A percentile compares a stretch with the other conserved stretches of the same genome.
Conservation (phyloP, 2,329 filamentous ascomycete genomes). For the Cordyceps farinosa region DNA sequence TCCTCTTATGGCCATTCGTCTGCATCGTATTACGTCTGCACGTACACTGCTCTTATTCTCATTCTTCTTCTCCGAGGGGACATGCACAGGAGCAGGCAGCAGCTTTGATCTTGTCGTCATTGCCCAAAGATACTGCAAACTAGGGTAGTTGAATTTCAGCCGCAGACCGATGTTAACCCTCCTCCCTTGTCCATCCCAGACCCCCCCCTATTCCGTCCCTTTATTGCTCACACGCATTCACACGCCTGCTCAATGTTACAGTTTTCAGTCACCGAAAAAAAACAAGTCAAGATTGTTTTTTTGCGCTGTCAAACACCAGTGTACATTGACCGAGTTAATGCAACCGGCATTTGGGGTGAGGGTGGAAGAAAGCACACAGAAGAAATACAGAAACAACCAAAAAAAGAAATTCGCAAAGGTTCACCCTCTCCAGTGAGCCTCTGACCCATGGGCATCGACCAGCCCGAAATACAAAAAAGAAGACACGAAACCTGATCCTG, state of each 20-base stretch:
- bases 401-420: background rate
- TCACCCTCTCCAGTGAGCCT: background rate
- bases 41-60: background rate
- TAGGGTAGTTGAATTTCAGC: background rate
- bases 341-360: background rate
- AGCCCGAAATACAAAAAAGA: background rate
- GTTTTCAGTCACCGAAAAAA: background rate
- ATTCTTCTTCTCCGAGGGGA: background rate
- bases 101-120: background rate
- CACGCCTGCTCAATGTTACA: too few species aligned
- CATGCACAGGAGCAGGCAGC: background rate
- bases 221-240: too few species aligned
- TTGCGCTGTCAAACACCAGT: constrained; percentile 3
- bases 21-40: background rate
- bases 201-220: too few species aligned
- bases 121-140: background rate
- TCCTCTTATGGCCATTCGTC: background rate
- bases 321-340: background rate
- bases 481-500: background rate
- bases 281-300: background rate
- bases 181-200: background rate
- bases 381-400: background rate
- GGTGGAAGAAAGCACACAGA: background rate
- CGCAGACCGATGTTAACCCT: background rate
- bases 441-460: background rate